Evolutionary conservation across 2,329 filamentous ascomycete species (phyloP).

Genomic region (Ophiostoma montium): DNA sequence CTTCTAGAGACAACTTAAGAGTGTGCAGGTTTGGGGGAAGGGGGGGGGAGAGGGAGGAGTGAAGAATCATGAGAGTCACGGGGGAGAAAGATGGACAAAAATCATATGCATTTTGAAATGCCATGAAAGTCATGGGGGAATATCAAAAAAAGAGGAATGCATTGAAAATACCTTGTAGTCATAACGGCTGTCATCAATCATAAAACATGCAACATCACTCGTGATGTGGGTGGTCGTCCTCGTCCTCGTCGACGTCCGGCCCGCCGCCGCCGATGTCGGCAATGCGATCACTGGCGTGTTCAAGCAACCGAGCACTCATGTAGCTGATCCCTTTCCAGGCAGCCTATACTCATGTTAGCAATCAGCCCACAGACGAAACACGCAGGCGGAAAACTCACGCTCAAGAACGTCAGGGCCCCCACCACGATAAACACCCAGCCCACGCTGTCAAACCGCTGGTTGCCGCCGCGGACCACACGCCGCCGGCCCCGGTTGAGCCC

Average conservation of each 20-base stretch:
- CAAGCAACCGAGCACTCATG: conserved; percentile 58
- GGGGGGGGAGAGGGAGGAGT: background rate
- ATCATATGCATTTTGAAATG: too few species aligned
- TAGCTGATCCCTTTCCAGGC: conserved; percentile 71
- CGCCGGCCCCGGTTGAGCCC: conserved; percentile 36
- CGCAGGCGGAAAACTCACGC: conserved; percentile 35
- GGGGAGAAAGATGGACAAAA: too few species aligned
- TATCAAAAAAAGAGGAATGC: background rate
- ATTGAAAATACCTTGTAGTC: background rate
- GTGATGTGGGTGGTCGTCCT: conserved; percentile 45
- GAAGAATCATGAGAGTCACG: background rate
- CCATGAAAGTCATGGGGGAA: background rate
- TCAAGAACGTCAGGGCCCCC: conserved; percentile 67
- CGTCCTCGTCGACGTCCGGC: conserved; percentile 42
- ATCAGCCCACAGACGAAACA: background rate
- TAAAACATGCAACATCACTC: background rate
- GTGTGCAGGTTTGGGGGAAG: too few species aligned
- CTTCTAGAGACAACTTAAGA: conserved; percentile 93
- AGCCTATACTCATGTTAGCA: conserved; percentile 32
- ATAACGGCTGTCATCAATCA: background rate
- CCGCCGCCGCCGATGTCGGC: conserved; percentile 62
- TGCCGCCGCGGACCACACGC: conserved; percentile 50
- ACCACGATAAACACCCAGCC: conserved; percentile 68
- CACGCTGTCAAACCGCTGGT: conserved; percentile 50
- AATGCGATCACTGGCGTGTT: conserved; percentile 65